These are phyloP conservation scores for Hevea brasiliensis DNA, from an alignment of 345 rosid genomes.

Conservation along the genomic window DNA sequence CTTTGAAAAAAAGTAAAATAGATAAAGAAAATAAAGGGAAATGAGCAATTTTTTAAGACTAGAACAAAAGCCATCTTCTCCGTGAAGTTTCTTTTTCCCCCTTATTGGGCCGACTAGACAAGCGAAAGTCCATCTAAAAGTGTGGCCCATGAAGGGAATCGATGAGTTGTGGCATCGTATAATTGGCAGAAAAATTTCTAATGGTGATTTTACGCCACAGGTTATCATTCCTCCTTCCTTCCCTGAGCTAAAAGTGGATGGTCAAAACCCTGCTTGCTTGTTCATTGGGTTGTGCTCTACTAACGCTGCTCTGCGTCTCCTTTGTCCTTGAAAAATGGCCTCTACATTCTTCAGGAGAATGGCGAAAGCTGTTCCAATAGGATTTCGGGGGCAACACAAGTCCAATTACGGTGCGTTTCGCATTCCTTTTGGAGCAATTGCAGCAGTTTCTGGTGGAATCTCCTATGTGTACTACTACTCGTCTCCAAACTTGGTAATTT, in stretches of 20 bases:
- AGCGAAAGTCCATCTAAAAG: neutral
- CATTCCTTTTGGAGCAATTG: slow-evolving; percentile 62
- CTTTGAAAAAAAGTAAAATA: too few species aligned
- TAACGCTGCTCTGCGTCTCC: neutral
- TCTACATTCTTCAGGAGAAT: slow-evolving; percentile 59
- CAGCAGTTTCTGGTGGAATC: slow-evolving; percentile 81
- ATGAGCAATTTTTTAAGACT: too few species aligned
- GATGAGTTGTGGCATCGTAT: neutral
- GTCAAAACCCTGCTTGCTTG: neutral
- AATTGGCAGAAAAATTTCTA: neutral
- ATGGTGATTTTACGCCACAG: neutral
- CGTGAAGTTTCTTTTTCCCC: too few species aligned
- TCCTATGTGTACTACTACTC: slow-evolving; percentile 56
- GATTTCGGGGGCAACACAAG: slow-evolving; percentile 43
- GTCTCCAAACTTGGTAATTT: slow-evolving; percentile 60
- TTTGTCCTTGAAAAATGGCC: slow-evolving; percentile 42
- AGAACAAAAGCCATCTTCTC: too few species aligned
- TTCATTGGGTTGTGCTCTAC: neutral
- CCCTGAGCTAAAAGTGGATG: neutral
- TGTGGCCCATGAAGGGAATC: neutral
- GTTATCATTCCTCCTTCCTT: neutral
- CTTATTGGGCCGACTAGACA: too few species aligned
- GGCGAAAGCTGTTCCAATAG: slow-evolving; percentile 44
- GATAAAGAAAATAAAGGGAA: too few species aligned
- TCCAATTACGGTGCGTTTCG: slow-evolving; percentile 46